Percentiles rank a stretch among this genome's conserved stretches.
Conservation (phyloP, 495 filamentous ascomycete species). For the Penicillium soppii region DNA sequence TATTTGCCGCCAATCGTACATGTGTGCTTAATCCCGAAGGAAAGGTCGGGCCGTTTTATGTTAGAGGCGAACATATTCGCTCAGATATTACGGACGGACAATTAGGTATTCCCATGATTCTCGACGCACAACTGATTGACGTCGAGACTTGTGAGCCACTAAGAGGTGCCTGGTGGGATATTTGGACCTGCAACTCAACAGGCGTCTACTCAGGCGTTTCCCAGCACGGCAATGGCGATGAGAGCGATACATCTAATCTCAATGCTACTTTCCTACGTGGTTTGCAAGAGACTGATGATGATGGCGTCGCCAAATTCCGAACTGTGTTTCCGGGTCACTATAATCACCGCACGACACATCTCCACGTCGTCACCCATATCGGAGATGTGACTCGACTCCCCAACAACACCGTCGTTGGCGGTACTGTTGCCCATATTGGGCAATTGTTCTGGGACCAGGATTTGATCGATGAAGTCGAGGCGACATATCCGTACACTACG, state of each 20-base stretch:
- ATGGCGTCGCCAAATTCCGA: conserved; percentile 49
- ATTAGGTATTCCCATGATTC: conserved; percentile 47
- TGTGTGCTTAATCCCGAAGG: conserved; percentile 17
- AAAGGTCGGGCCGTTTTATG: conserved; percentile 29
- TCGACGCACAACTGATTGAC: conserved; percentile 57
- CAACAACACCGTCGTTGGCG: conserved; percentile 51
- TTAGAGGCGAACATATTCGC: conserved; percentile 49
- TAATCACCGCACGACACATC: conserved; percentile 46
- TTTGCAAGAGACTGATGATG: conserved; percentile 44
- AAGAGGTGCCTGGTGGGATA: conserved; percentile 46
- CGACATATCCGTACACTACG: conserved; percentile 51
- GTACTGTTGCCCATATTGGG: conserved; percentile 52
- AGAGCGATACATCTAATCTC: conserved; percentile 34
- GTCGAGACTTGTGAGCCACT: conserved; percentile 51
- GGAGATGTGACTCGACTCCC: conserved; percentile 35
- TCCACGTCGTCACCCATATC: conserved; percentile 48
- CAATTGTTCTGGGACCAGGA: conserved; percentile 60
- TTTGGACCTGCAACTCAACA: conserved; percentile 58
- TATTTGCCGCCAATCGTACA: too few relatives aligned
- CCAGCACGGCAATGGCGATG: conserved; percentile 9
- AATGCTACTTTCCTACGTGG: conserved; percentile 53
- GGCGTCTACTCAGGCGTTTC: conserved; percentile 46
- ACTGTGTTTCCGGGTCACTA: conserved; percentile 56
- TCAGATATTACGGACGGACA: conserved; percentile 44
- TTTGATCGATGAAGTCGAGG: conserved; percentile 45